Percentiles rank a stretch among this genome's conserved stretches.
Evolutionary conservation across 176 grass and related monocot genomes (phyloP).

Genomic region (Stipa capillata): DNA sequence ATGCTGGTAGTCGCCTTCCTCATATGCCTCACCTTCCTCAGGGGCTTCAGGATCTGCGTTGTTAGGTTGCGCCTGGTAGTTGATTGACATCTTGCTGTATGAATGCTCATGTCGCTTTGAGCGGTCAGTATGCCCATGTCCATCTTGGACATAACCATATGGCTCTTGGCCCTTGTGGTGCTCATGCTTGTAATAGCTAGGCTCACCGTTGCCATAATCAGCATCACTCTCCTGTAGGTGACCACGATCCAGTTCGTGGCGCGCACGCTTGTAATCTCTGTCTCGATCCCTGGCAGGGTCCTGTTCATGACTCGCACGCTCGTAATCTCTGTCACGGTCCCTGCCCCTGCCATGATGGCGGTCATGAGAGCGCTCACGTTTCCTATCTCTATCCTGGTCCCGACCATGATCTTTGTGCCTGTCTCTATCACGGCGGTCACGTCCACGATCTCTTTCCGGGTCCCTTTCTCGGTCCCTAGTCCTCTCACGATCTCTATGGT

Average conservation of each 20-base stretch:
- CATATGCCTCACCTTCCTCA: slow-evolving; percentile 50
- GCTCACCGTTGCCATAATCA: slow-evolving; percentile 28
- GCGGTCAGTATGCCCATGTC: slow-evolving; percentile 14
- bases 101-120: slow-evolving; percentile 2
- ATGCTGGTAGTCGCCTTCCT: slow-evolving; percentile 36
- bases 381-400: slow-evolving; percentile 38
- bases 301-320: slow-evolving; percentile 9
- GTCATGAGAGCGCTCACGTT: slow-evolving; percentile 33
- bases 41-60: slow-evolving; percentile 23
- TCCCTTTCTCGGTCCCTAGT: slow-evolving; percentile 31
- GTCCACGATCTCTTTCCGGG: slow-evolving; percentile 37
- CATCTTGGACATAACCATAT: slow-evolving; percentile 38
- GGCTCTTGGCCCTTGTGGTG: slow-evolving; percentile 14
- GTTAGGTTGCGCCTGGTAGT: slow-evolving; percentile 2
- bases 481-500: slow-evolving; percentile 42
- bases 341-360: slow-evolving; percentile 31
- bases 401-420: slow-evolving; percentile 41
- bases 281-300: slow-evolving; percentile 37
- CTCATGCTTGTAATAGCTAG: slow-evolving; percentile 31
- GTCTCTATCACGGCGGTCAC: slow-evolving; percentile 35
- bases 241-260: slow-evolving; percentile 27
- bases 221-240: slow-evolving; percentile 37
- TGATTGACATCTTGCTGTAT: slow-evolving; percentile 5
- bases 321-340: slow-evolving; percentile 38
- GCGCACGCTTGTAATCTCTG: slow-evolving; percentile 26